Conservation (phyloP, 176 grass and related monocot genomes). For the Carex parvula region DNA sequence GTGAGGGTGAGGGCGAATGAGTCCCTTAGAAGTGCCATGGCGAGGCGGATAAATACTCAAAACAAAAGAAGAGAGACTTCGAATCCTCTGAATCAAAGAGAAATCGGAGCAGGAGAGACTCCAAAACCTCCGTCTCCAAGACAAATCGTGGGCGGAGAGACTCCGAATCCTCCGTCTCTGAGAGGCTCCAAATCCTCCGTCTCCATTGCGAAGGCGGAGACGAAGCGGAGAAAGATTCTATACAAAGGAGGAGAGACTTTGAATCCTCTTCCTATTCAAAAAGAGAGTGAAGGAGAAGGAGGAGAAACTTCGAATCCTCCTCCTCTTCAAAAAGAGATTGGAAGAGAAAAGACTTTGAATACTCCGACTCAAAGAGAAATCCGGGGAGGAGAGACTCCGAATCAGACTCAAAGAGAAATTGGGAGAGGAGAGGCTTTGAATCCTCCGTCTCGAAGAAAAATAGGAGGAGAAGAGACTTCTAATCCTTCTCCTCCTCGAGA, state of each 20-base stretch:
- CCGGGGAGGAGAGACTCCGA: no score
- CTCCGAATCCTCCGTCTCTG: conserved; percentile 66
- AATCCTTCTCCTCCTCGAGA: not conserved
- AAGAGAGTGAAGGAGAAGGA: not conserved
- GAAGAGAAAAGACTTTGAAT: not conserved
- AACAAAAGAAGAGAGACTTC: no score
- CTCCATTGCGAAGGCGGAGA: not conserved
- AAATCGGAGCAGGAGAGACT: not conserved
- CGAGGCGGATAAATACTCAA: conserved; percentile 28
- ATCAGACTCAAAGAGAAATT: no score
- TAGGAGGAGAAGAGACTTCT: no score
- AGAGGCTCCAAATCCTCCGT: no score
- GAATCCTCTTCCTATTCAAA: not conserved
- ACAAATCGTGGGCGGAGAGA: not conserved
- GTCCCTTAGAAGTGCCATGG: no score
- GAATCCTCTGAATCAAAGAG: not conserved
- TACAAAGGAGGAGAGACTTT: not conserved
- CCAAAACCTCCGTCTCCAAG: not conserved
- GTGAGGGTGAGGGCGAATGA: no score
- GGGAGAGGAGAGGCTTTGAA: not conserved
- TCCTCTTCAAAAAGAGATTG: not conserved
- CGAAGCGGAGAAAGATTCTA: no score
- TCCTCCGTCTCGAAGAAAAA: not conserved
- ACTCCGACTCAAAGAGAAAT: no score
- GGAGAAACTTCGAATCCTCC: conserved; percentile 1